Evolutionary conservation across 2,329 filamentous ascomycete genomes (phyloP), one percentile per base, ranked within the genome.

Genomic region (Setomelanomma holmii): DNA sequence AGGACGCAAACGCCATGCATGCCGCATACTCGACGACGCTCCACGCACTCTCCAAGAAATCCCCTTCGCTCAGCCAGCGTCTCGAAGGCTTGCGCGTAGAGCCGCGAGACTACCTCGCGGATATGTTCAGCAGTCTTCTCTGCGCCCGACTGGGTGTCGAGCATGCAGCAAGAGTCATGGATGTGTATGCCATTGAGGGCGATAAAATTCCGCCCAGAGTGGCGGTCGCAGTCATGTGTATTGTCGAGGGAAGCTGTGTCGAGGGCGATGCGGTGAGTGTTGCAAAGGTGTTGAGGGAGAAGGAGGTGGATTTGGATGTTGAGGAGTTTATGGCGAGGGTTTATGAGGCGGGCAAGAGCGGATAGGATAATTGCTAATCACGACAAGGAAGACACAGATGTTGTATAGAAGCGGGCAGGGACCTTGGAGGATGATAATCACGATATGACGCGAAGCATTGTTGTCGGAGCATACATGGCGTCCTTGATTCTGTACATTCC

Each of bases 101-200:
- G 46, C 70, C 73, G 1, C 65, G 70, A 53, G 75, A 78, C 16
- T 89, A 86, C 60, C 78, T 92, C 5, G 74, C 80, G 22, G 76
- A 81, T 12, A 76, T 90, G 45, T 89, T 91, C 64, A 82, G 82
- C 5, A 80, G 80, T 14, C 76, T 91, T 5, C 90, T 91, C 68
- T 74, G 71, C 45, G 63, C 64, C 2, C 88, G 88, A 34, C 75
- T 91, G 4, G 82, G 83, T 6, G 80, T 92, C 14, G 90, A 93
- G 64, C 84, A 89, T 61, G 88, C 86, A 4, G 84, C 86, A 1
- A 79, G 91, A 2, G 75, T 95, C 11, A 93, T 89, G 89, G 91
- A 96, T 58, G 85, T 93, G 0, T 91, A 90, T 61, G 86, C 90
- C 3, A 91, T 96, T 59, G 91, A 96, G 68, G 89, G 90, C 21